These are phyloP conservation scores for Coemansia sp. DNA, from an alignment of 192 early-diverging fungal species.

Conservation along the genomic window DNA sequence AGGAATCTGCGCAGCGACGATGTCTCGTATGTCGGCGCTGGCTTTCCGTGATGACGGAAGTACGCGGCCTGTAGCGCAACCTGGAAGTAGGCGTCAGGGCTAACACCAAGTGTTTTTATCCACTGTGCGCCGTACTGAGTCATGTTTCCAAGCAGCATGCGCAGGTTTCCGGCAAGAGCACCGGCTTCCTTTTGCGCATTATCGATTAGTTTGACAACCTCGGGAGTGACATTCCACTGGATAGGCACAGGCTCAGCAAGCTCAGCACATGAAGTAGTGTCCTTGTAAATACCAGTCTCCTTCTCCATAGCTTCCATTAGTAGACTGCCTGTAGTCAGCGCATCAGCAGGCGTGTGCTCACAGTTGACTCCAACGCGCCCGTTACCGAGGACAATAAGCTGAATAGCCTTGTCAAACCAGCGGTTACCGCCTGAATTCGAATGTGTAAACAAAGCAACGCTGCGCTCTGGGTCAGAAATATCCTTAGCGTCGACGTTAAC, in stretches of 20 bases:
- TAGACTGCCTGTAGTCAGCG: slow-evolving; percentile 80
- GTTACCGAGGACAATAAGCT: slow-evolving; percentile 79
- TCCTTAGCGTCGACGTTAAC: slow-evolving; percentile 54
- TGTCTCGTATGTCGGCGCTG: slow-evolving; percentile 74
- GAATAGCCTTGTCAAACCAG: slow-evolving; percentile 97
- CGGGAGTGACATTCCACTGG: slow-evolving; percentile 65
- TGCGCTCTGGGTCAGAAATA: slow-evolving; percentile 59
- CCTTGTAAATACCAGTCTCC: slow-evolving; percentile 18
- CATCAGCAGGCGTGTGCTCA: slow-evolving; percentile 94
- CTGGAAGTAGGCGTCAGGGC: slow-evolving; percentile 91
- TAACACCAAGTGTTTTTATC: slow-evolving; percentile 78
- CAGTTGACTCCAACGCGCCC: slow-evolving; percentile 91
- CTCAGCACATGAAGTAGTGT: slow-evolving; percentile 30
- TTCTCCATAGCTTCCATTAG: slow-evolving; percentile 67
- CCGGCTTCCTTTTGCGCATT: slow-evolving; percentile 64
- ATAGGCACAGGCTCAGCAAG: slow-evolving; percentile 61
- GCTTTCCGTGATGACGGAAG: slow-evolving; percentile 67
- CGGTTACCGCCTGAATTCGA: slow-evolving; percentile 76
- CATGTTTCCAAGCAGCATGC: slow-evolving; percentile 69
- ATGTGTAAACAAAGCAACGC: slow-evolving; percentile 77
- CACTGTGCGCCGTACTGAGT: slow-evolving; percentile 77
- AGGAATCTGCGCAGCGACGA: slow-evolving; percentile 70
- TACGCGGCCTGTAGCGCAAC: slow-evolving; percentile 86
- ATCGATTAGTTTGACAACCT: slow-evolving; percentile 58
- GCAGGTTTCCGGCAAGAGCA: slow-evolving; percentile 67